A percentile compares a stretch with the other conserved stretches of the same genome.
These are phyloP conservation scores for Aspergillus funiculosus DNA, from an alignment of 495 filamentous ascomycete genomes.

Conservation along the genomic window DNA sequence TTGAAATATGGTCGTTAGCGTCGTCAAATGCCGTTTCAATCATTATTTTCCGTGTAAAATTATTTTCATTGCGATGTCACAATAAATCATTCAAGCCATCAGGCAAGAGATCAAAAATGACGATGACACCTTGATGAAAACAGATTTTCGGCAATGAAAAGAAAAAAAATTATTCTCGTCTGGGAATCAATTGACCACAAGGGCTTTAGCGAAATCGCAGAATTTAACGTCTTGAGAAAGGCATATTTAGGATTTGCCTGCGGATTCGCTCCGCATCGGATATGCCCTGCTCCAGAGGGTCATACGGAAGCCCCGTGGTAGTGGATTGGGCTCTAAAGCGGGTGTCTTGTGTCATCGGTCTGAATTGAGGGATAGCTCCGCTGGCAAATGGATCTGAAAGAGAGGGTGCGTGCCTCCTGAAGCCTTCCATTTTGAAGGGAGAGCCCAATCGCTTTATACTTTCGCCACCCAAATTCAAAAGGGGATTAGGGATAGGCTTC, in stretches of 20 bases:
- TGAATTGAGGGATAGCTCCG: conserved; percentile 20
- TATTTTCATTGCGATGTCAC: conserved; percentile 12
- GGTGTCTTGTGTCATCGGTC: background rate
- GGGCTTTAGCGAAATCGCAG: background rate
- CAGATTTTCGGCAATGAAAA: background rate
- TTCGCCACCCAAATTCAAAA: conserved; percentile 33
- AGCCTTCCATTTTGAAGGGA: conserved; percentile 42
- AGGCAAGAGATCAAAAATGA: too few species aligned
- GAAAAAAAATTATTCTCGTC: too few species aligned
- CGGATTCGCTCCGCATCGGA: conserved; percentile 46
- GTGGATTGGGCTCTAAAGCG: conserved; percentile 1
- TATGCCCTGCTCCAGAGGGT: conserved; percentile 37
- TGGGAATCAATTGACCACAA: background rate
- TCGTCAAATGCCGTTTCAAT: conserved; percentile 39
- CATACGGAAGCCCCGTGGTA: conserved; percentile 26
- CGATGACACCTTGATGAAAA: too few species aligned
- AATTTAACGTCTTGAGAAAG: conserved; percentile 29
- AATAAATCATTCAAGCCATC: conserved; percentile 32
- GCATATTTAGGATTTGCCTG: conserved; percentile 41
- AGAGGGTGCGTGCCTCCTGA: conserved; percentile 36
- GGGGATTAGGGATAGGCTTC: conserved; percentile 26
- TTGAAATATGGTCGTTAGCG: conserved; percentile 29
- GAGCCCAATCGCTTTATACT: conserved; percentile 47
- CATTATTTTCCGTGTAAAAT: conserved; percentile 20
- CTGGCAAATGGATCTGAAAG: conserved; percentile 40